Base-by-base conservation (phyloP, 768 basidiomycete genomes). In the Hericium erinaceus region DNA sequence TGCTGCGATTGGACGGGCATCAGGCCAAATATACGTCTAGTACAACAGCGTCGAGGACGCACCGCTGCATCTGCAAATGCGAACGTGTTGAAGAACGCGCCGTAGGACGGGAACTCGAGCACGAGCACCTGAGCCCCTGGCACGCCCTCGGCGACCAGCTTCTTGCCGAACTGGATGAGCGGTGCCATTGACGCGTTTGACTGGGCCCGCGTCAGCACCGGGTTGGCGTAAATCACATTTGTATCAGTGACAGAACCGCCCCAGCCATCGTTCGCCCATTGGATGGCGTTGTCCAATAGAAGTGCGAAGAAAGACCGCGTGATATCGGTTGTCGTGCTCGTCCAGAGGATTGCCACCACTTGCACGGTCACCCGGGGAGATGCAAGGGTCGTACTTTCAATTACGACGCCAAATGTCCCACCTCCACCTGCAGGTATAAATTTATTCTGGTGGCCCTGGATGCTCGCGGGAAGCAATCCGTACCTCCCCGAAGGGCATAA, bases 181-280 rank as follows among this genome's bases (percentile, higher is more conserved):
- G 57, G 51, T 24, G 26, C 38, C 57, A 61, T 63, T 16, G 61
- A 56, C 20, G 24, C 50, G 12, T 37, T 40, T 39, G 60, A 57
- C 3, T 39, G 53, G 7, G 57, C 26, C 24, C 55, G 40, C 38
- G 61, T 39, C 22, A 39, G 54, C 18, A 57, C 8, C 57, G 22
- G 53, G 52, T 57, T 24, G 56, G 39, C 22, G 58, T 54, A 26
- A 55, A 61, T 54, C 71, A 44, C 41, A 16, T 15, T 16, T 1
- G 15, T 15, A 16, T 44, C 66, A 51, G 64, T 73, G 2, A 73
- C 68, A 54, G 72, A 75, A 15, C 77, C 78, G 54, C 79, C 79
- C 77, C 77, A 80, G 22, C 79, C 79, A 57, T 44, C 41, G 13
- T 77, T 65, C 7, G 76, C 76, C 72, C 77, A 77, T 44, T 65